Evolutionary conservation across 164 flowering plant genomes (phyloP).

Genomic region (Euptelea pleiosperma): DNA sequence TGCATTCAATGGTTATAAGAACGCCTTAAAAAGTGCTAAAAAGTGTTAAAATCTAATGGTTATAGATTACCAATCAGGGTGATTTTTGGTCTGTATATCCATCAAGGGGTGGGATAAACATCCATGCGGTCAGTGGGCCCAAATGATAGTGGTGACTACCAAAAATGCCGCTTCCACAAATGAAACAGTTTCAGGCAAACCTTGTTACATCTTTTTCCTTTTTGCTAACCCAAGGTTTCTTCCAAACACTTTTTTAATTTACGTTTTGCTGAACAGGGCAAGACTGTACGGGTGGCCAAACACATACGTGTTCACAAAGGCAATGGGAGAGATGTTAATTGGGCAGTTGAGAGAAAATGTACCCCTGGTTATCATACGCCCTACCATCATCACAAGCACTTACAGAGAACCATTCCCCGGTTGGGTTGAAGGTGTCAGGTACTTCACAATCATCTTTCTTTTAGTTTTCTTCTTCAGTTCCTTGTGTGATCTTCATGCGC

Average conservation of each 20-base stretch:
- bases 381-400: conserved; percentile 36
- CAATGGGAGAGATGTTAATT: conserved; percentile 45
- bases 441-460: background rate
- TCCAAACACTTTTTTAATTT: background rate
- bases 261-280: conserved; percentile 27
- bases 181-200: too few relatives aligned
- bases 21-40: too few relatives aligned
- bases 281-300: conserved; percentile 47
- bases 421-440: conserved; percentile 51
- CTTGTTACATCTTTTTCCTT: too few relatives aligned
- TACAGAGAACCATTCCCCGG: conserved; percentile 43
- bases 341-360: conserved; percentile 22
- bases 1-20: too few relatives aligned
- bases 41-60: too few relatives aligned
- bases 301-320: conserved; percentile 40
- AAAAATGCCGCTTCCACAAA: too few relatives aligned
- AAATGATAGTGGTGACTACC: too few relatives aligned
- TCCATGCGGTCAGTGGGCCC: too few relatives aligned
- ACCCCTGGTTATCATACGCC: conserved; percentile 33
- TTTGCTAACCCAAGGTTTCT: too few relatives aligned
- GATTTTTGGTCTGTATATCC: too few relatives aligned
- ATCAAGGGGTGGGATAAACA: too few relatives aligned
- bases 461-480: background rate
- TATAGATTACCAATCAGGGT: too few relatives aligned
- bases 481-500: background rate